Evolutionary conservation across 805 yeast species (phyloP), one percentile per base, ranked within the genome.

Genomic region (Pichia eremophila): DNA sequence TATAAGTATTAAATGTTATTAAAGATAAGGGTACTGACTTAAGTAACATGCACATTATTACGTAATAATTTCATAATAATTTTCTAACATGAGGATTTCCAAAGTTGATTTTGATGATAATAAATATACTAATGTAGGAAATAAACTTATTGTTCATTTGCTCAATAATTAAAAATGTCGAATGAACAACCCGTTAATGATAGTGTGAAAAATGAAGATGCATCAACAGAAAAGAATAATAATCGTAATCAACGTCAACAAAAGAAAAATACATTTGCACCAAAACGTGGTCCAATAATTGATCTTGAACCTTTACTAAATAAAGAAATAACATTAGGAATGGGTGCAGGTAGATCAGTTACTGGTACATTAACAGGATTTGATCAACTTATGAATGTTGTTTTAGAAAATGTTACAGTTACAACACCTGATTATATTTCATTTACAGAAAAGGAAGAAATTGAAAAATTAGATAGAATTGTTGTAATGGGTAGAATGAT

Each of bases 221-320:
- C 14, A 7, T 7, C 36, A 7, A 14, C 15, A 7, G 36, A 32
- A 32, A 32, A 39, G 25, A 39, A 22, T 43, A 54, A 46, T 37
- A 50, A 25, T n/a, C 31, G 35, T 5, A 43, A 43, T 17, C 31
- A 34, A 14, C 38, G 47, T 39, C 50, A 44, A 34, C 46, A 36
- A 17, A 44, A 40, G 35, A 47, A 44, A n/a, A 47, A 47, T 9
- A 60, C 72, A 54, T 41, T 44, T 55, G 80, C 88, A 14, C 98
- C 97, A 36, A 85, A 85, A 70, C 84, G 88, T 66, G 96, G 90
- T 53, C 95, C 96, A 22, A 86, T 90, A 50, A 71, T 88, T 47
- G 89, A 90, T 63, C 71, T 93, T 50, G 77, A 81, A 52, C 83
- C 79, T 59, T 86, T 85, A 62, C 78, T 78, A 57, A 95, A 87